phyloP scores from a whole-genome alignment of 1,139 yeast species.

The Saccharomyces hybrid region DNA sequence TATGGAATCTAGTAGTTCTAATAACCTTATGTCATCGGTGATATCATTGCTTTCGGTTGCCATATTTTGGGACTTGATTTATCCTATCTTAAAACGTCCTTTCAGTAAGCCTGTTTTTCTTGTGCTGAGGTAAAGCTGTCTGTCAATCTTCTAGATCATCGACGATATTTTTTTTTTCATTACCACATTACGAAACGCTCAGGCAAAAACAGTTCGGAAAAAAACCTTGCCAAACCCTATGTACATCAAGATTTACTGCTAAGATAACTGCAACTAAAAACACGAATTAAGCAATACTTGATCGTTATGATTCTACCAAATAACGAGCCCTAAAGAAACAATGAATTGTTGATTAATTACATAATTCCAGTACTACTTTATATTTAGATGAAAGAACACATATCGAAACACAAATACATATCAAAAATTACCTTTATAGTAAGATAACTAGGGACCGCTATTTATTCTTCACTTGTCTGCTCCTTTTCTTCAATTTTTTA shows the following conservation, averaged over 20 bases:
- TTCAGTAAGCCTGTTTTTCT: background rate
- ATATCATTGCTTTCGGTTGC: background rate
- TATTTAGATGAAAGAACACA: conserved; percentile 4
- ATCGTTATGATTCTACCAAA: too few relatives aligned
- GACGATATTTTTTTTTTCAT: background rate
- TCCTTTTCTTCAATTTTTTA: background rate
- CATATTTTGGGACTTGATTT: background rate
- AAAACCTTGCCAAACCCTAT: background rate
- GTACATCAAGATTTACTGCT: background rate
- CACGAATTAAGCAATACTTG: too few relatives aligned
- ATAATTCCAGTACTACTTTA: conserved; percentile 6
- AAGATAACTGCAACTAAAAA: background rate
- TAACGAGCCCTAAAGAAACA: background rate
- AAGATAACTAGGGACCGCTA: background rate
- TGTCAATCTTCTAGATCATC: too few relatives aligned
- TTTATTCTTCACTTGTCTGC: background rate
- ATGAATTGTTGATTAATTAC: conserved; percentile 1
- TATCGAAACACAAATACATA: background rate
- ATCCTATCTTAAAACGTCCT: too few relatives aligned
- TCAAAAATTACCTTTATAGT: background rate
- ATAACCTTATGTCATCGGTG: background rate
- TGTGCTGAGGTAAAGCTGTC: too few relatives aligned
- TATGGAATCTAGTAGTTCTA: conserved; percentile 13
- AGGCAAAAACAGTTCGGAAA: background rate
- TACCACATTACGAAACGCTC: background rate